A percentile compares a stretch with the other conserved stretches of the same genome.
phyloP scores from a whole-genome alignment of 2,329 filamentous ascomycete species.

The Didymella glomerata region DNA sequence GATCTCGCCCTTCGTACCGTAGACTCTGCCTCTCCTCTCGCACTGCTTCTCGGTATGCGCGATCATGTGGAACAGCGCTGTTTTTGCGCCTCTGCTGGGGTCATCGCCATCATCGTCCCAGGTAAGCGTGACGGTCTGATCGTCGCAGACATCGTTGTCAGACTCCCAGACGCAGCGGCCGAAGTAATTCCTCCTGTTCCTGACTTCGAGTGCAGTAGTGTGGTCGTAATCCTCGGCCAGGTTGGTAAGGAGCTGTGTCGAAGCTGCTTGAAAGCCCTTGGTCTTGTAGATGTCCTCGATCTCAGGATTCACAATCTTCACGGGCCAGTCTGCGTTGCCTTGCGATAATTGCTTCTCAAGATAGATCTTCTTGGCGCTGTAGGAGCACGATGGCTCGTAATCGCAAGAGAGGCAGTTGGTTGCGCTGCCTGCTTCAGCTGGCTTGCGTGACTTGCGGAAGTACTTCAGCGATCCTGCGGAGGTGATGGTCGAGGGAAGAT shows the following conservation, averaged over 20 bases:
- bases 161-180: constrained; percentile 94
- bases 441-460: constrained; percentile 80
- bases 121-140: constrained; percentile 85
- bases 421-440: constrained; percentile 73
- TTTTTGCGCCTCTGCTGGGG: constrained; percentile 72
- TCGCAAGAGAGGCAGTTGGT: constrained; percentile 90
- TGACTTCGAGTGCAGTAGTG: constrained; percentile 49
- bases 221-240: constrained; percentile 66
- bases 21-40: constrained; percentile 82
- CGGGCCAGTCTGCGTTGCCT: constrained; percentile 79
- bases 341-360: constrained; percentile 71
- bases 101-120: constrained; percentile 77
- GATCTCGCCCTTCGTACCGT: constrained; percentile 86
- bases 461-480: constrained; percentile 80
- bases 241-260: constrained; percentile 57
- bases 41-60: constrained; percentile 89
- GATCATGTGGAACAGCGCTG: constrained; percentile 91
- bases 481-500: constrained; percentile 77
- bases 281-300: constrained; percentile 76
- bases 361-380: constrained; percentile 86
- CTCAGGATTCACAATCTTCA: constrained; percentile 89
- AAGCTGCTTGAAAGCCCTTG: constrained; percentile 59
- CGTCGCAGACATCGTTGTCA: constrained; percentile 93
- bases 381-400: constrained; percentile 78
- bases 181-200: constrained; percentile 69